Evolutionary conservation across 768 basidiomycete species (phyloP).

Genomic region (Suillus ampliporus): DNA sequence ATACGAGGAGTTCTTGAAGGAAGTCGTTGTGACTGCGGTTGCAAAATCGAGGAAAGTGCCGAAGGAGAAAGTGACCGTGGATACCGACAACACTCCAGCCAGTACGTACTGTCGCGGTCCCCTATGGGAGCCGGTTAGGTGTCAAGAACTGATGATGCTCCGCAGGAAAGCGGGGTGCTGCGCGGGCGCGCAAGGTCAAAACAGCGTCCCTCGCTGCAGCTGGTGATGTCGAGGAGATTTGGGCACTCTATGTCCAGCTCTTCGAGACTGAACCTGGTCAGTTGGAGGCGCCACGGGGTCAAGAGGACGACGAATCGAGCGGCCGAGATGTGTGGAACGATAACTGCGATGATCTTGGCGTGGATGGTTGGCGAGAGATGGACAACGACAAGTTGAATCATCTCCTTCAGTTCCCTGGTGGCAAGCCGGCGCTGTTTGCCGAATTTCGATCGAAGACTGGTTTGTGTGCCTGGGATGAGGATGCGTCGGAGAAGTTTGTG

Average conservation of each 20-base stretch:
- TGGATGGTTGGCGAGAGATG: neutral
- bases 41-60: neutral
- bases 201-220: neutral
- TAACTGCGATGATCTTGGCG: neutral
- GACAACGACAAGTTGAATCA: neutral
- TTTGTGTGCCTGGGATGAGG: neutral
- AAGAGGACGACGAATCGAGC: neutral
- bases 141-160: neutral
- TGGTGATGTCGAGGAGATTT: neutral
- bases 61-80: neutral
- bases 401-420: neutral
- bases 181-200: neutral
- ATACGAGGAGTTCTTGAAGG: constrained; percentile 3
- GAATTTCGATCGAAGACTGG: neutral
- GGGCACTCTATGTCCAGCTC: neutral
- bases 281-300: neutral
- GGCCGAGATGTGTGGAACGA: neutral
- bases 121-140: neutral
- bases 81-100: neutral
- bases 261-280: neutral
- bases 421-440: neutral
- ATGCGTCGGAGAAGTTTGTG: neutral
- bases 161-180: neutral
- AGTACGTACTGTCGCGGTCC: neutral
- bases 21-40: neutral